Evolutionary conservation across 768 basidiomycete species (phyloP).

Genomic region (Coprinopsis sp.): DNA sequence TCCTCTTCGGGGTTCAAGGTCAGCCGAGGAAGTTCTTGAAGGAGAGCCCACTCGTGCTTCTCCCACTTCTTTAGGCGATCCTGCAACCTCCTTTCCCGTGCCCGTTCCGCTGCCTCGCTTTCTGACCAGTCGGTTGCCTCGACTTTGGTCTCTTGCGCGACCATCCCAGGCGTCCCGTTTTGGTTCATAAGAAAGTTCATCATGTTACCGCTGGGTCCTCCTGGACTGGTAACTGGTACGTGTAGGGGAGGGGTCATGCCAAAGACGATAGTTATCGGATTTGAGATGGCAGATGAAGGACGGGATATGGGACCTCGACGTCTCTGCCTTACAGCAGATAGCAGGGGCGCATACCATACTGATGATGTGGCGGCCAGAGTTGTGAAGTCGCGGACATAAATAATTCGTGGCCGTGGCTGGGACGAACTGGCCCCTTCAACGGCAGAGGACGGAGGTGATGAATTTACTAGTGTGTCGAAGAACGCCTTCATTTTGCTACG

Average conservation of each 20-base stretch:
- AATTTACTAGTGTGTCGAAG: constrained; percentile 74
- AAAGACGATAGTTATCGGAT: constrained; percentile 81
- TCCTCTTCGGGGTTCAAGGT: constrained; percentile 35
- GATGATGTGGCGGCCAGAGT: constrained; percentile 69
- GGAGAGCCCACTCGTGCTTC: constrained; percentile 50
- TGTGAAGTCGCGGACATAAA: constrained; percentile 81
- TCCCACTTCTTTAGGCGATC: constrained; percentile 76
- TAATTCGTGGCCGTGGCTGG: constrained; percentile 52
- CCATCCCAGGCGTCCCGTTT: constrained; percentile 27
- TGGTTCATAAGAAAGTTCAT: constrained; percentile 45
- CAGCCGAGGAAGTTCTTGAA: constrained; percentile 60
- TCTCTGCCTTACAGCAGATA: constrained; percentile 72
- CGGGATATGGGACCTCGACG: constrained; percentile 61
- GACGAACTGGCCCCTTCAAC: constrained; percentile 5
- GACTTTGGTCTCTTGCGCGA: constrained; percentile 28
- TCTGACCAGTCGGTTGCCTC: constrained; percentile 12
- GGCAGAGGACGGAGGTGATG: constrained; percentile 28
- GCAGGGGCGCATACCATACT: constrained; percentile 76
- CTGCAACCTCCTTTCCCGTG: constrained; percentile 67
- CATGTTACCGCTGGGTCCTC: constrained; percentile 34
- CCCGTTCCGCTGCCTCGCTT: constrained; percentile 42
- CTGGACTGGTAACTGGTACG: constrained; percentile 2
- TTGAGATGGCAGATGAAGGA: constrained; percentile 52
- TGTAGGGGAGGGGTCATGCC: constrained; percentile 60
- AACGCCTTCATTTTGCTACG: constrained; percentile 63